phyloP scores from a whole-genome alignment of 1,284 basidiomycete genomes.

The Rhodotorula sp. region DNA sequence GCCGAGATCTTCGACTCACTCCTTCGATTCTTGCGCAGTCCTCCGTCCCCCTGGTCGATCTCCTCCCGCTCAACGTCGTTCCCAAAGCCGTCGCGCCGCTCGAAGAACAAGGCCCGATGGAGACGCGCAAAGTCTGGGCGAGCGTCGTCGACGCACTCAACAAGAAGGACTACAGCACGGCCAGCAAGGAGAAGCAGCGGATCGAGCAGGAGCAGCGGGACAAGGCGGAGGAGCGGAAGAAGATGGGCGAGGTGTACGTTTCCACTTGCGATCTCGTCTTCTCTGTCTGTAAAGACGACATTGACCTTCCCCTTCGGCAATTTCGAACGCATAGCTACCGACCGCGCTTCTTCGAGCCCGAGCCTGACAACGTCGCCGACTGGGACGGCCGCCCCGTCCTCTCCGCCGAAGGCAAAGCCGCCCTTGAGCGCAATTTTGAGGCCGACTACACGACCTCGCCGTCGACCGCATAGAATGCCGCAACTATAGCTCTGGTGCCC shows the following conservation, averaged over 20 bases:
- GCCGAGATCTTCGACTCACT: background rate
- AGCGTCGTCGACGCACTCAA: constrained; percentile 72
- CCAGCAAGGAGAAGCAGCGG: constrained; percentile 77
- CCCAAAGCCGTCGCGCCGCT: constrained; percentile 83
- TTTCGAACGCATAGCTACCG: constrained; percentile 60
- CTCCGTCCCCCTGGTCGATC: constrained; percentile 65
- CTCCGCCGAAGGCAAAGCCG: constrained; percentile 54
- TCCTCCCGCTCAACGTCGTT: constrained; percentile 69
- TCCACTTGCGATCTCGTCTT: too few relatives aligned
- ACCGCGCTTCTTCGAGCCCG: constrained; percentile 71
- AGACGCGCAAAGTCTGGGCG: constrained; percentile 87
- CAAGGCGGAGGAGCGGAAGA: constrained; percentile 75
- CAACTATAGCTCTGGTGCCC: too few relatives aligned
- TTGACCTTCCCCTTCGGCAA: background rate
- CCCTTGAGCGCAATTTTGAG: constrained; percentile 47
- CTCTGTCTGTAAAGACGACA: background rate
- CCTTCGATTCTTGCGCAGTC: background rate
- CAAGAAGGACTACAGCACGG: constrained; percentile 73
- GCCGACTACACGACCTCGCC: constrained; percentile 12
- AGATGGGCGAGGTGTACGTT: constrained; percentile 70
- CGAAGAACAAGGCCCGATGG: constrained; percentile 70
- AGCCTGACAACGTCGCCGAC: constrained; percentile 53
- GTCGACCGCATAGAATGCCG: background rate
- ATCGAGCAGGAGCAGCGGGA: constrained; percentile 91
- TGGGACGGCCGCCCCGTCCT: constrained; percentile 70